Evolutionary conservation across 2,329 filamentous ascomycete genomes (phyloP).

Genomic region (Fusarium keratoplasticum): DNA sequence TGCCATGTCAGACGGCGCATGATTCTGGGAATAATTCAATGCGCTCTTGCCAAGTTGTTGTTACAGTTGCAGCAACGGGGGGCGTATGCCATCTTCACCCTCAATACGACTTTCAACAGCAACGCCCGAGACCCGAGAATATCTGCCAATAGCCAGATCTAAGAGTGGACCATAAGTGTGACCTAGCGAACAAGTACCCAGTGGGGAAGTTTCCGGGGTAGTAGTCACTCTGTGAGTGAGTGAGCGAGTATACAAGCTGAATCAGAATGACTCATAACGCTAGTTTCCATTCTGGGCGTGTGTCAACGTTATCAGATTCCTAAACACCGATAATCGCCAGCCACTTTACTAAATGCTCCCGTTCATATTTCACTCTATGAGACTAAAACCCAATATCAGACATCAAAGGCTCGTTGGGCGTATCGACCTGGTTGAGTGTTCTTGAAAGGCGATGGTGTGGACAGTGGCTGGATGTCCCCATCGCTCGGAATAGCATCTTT

Average conservation of each 20-base stretch:
- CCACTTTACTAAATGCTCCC: neutral
- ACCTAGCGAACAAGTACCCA: too few relatives aligned
- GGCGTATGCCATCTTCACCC: too few relatives aligned
- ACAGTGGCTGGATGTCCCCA: neutral
- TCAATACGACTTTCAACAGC: too few relatives aligned
- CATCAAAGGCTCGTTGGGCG: neutral
- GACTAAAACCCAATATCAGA: neutral
- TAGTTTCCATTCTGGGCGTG: neutral
- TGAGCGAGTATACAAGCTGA: neutral
- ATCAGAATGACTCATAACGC: neutral
- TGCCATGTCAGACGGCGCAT: neutral
- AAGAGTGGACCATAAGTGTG: neutral
- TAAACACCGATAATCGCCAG: neutral
- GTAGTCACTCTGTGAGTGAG: neutral
- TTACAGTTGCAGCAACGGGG: neutral
- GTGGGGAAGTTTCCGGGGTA: neutral
- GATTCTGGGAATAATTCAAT: neutral
- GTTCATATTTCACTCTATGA: neutral
- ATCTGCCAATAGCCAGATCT: neutral
- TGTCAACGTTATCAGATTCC: neutral
- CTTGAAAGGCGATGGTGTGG: neutral
- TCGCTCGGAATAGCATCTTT: too few relatives aligned
- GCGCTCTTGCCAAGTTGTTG: neutral
- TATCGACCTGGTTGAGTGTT: neutral
- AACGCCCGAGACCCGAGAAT: neutral